phyloP scores from a whole-genome alignment of 148 eudicot genomes.

The Camellia lanceoleosa region DNA sequence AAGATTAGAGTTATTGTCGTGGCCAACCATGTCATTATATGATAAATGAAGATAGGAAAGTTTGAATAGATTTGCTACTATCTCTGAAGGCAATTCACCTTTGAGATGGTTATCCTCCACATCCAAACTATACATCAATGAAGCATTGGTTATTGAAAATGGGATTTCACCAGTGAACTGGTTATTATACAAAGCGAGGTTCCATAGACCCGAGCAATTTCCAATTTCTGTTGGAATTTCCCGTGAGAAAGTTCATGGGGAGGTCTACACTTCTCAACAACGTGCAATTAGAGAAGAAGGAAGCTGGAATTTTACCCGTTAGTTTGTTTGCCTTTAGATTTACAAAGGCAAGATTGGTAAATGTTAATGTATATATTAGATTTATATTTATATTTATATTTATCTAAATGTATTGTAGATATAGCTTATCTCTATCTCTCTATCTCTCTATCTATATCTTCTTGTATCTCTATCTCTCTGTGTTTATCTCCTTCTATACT shows the following conservation, averaged over 20 bases:
- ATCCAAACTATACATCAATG: constrained; percentile 23
- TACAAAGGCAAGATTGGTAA: constrained; percentile 8
- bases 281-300: constrained; percentile 39
- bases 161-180: constrained; percentile 28
- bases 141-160: constrained; percentile 26
- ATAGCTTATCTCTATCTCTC: too few relatives aligned
- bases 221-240: constrained; percentile 31
- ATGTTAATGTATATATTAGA: neutral
- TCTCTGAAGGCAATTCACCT: constrained; percentile 36
- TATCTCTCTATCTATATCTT: too few relatives aligned
- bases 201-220: constrained; percentile 21
- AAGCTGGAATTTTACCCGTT: constrained; percentile 22
- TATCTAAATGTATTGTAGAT: too few relatives aligned
- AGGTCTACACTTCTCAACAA: constrained; percentile 24
- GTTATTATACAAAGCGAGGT: constrained; percentile 30
- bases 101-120: constrained; percentile 27
- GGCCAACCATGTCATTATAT: constrained; percentile 24
- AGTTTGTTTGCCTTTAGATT: constrained; percentile 23
- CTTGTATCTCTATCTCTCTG: too few relatives aligned
- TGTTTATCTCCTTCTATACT: too few relatives aligned
- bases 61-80: constrained; percentile 14
- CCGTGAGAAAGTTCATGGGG: constrained; percentile 26
- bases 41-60: constrained; percentile 29
- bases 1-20: constrained; percentile 29
- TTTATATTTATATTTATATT: too few relatives aligned